A percentile compares a stretch with the other conserved stretches of the same genome.
Evolutionary conservation across 1,284 basidiomycete species (phyloP).

Genomic region (Puccinia polysora): DNA sequence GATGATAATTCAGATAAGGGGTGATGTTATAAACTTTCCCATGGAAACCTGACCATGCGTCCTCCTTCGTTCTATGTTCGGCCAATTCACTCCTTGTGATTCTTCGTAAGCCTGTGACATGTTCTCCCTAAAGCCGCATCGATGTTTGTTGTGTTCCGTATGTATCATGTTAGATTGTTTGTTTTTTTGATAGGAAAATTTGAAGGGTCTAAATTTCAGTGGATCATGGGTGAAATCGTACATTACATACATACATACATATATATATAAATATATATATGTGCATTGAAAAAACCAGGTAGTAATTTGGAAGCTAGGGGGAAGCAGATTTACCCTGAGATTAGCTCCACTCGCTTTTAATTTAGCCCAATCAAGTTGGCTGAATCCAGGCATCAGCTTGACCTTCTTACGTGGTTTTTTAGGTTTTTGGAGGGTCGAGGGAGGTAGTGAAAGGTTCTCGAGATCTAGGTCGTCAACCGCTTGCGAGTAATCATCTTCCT

Average conservation of each 20-base stretch:
- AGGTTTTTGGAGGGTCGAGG: conserved; percentile 32
- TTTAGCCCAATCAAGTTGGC: conserved; percentile 89
- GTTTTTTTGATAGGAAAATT: background rate
- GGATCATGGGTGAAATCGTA: too few species aligned
- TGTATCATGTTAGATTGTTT: background rate
- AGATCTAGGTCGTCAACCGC: background rate
- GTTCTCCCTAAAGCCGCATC: conserved; percentile 49
- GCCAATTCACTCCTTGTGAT: conserved; percentile 80
- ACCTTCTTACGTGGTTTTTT: conserved; percentile 64
- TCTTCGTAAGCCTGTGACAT: conserved; percentile 58
- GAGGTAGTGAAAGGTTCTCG: background rate
- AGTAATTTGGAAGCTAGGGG: background rate
- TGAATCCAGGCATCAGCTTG: conserved; percentile 81
- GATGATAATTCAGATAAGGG: conserved; percentile 84
- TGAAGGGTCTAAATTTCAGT: conserved; percentile 47
- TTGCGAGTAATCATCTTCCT: background rate
- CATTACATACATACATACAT: conserved; percentile 57
- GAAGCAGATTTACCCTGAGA: conserved; percentile 61
- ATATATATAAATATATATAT: background rate
- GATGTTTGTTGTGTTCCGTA: background rate
- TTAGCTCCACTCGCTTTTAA: conserved; percentile 73
- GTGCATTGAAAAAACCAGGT: background rate
- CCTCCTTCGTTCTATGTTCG: conserved; percentile 72
- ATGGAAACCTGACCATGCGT: conserved; percentile 88
- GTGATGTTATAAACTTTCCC: conserved; percentile 98